Evolutionary conservation across 805 yeast genomes (phyloP).

Genomic region (Candida schatavii): DNA sequence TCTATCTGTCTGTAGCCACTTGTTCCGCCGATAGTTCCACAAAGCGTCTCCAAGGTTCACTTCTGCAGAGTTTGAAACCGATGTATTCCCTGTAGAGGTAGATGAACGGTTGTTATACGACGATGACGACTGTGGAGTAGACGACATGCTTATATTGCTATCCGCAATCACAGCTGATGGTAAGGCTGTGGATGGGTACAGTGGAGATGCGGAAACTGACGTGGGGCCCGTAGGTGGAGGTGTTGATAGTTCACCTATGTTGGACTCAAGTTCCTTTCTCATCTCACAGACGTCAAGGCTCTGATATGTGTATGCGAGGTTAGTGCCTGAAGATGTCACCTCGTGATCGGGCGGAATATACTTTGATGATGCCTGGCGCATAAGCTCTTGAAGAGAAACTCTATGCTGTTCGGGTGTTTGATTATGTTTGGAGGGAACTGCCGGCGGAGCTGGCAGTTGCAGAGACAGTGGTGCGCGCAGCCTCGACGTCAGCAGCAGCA

Average conservation of each 20-base stretch:
- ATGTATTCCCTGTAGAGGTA: not conserved
- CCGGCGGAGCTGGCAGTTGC: not conserved
- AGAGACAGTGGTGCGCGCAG: not conserved
- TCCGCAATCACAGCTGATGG: not conserved
- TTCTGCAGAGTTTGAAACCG: not conserved
- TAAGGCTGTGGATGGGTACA: not conserved
- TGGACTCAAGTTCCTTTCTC: conserved; percentile 28
- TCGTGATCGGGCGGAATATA: not conserved
- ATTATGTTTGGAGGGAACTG: not conserved
- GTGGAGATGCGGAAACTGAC: conserved; percentile 1
- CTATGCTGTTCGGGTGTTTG: not conserved
- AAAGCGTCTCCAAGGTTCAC: conserved; percentile 50
- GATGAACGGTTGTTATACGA: not conserved
- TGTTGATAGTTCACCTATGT: too few relatives aligned
- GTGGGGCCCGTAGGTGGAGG: conserved; percentile 13
- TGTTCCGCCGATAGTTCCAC: conserved; percentile 67
- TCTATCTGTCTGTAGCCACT: conserved; percentile 54
- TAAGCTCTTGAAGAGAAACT: not conserved
- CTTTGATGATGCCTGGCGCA: not conserved
- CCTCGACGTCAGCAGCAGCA: not conserved
- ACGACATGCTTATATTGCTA: not conserved
- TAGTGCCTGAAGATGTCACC: not conserved
- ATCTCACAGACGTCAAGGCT: conserved; percentile 26
- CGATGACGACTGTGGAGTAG: not conserved
- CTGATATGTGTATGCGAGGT: conserved; percentile 11